A percentile compares a stretch with the other conserved stretches of the same genome.
phyloP scores from a whole-genome alignment of 2,329 filamentous ascomycete species.

The Penicillium verrucosum region DNA sequence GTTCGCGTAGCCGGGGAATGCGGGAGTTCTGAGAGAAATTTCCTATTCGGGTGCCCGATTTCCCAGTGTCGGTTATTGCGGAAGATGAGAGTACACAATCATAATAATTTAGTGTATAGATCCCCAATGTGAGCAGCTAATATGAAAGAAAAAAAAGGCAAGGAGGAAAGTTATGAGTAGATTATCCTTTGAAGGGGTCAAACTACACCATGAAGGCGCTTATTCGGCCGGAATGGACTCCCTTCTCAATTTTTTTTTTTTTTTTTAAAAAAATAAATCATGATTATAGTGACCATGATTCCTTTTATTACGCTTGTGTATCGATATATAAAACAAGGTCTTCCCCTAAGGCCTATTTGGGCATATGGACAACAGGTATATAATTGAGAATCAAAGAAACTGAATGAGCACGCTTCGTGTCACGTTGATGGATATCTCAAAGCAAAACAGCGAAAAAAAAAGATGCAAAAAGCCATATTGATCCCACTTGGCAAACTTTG shows the following conservation, averaged over 20 bases:
- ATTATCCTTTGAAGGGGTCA: not conserved
- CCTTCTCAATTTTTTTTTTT: too few relatives aligned
- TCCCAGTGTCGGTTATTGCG: not conserved
- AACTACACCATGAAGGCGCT: not conserved
- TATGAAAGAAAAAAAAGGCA: too few relatives aligned
- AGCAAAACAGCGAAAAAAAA: not conserved
- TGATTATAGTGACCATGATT: not conserved
- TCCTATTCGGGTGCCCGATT: not conserved
- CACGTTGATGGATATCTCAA: constrained; percentile 3
- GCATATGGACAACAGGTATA: not conserved
- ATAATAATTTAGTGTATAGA: too few relatives aligned
- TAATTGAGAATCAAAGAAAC: not conserved
- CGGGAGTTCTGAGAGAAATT: not conserved
- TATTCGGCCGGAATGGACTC: too few relatives aligned
- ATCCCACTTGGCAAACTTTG: not conserved
- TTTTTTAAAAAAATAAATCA: too few relatives aligned
- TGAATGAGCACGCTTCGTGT: not conserved
- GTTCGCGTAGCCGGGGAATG: not conserved
- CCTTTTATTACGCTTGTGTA: not conserved
- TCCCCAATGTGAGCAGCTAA: not conserved
- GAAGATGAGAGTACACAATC: not conserved
- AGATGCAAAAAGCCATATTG: not conserved
- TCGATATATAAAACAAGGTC: not conserved
- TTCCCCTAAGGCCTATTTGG: not conserved
- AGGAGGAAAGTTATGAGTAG: not conserved